Evolutionary conservation across 129 eudicot species (phyloP).

Genomic region (Escallonia herrerae): DNA sequence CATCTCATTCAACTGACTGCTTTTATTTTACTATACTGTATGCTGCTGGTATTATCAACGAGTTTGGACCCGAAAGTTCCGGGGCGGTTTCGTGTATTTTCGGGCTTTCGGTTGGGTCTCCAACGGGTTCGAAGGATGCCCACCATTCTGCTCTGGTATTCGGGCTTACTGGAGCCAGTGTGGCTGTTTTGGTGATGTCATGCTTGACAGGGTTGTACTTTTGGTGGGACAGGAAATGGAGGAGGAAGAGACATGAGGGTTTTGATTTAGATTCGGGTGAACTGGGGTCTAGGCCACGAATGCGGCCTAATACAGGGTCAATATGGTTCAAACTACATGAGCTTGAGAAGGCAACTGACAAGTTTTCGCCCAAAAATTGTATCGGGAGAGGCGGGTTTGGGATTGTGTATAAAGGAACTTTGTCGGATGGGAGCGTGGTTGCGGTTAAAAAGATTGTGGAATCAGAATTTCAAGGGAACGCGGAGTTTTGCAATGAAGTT

Average conservation of each 20-base stretch:
- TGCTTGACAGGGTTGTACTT: slow-evolving; percentile 42
- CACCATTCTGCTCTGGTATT: slow-evolving; percentile 21
- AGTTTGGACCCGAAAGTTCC: slow-evolving; percentile 57
- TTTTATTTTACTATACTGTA: slow-evolving; percentile 65
- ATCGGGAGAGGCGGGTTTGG: slow-evolving; percentile 85
- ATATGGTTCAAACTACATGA: slow-evolving; percentile 65
- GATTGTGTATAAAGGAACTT: slow-evolving; percentile 56
- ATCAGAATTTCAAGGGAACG: slow-evolving; percentile 53
- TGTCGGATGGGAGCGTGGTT: slow-evolving; percentile 59
- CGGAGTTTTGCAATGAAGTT: slow-evolving; percentile 72
- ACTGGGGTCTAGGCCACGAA: slow-evolving; percentile 50
- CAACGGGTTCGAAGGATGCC: slow-evolving; percentile 5
- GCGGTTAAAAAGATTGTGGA: slow-evolving; percentile 65
- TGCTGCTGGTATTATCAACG: slow-evolving; percentile 77
- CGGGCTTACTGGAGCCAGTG: slow-evolving; percentile 61
- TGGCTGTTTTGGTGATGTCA: slow-evolving; percentile 31
- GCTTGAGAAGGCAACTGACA: slow-evolving; percentile 69
- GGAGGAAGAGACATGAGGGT: slow-evolving; percentile 15
- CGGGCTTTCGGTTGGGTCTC: slow-evolving; percentile 21
- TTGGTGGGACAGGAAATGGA: slow-evolving; percentile 55
- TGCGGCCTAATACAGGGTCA: slow-evolving; percentile 60
- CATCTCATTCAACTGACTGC: slow-evolving; percentile 53
- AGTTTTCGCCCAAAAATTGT: slow-evolving; percentile 57
- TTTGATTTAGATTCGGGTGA: slow-evolving; percentile 28
- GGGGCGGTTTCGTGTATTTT: slow-evolving; percentile 54